Evolutionary conservation across 768 basidiomycete genomes (phyloP), one percentile per base, ranked within the genome.

Genomic region (Kockovaella imperatae): DNA sequence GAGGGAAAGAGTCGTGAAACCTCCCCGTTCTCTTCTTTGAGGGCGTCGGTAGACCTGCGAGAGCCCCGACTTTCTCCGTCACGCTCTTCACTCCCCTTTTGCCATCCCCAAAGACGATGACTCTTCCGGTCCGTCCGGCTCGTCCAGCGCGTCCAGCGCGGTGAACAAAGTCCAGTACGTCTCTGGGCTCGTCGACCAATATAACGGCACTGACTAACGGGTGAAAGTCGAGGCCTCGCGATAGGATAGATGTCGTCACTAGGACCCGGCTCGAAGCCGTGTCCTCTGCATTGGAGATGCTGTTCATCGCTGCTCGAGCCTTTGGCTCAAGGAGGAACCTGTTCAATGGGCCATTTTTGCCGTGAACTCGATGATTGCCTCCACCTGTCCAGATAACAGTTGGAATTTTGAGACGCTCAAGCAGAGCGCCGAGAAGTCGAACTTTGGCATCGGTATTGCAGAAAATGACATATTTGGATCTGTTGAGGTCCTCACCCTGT

Each of bases 151-250:
- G 74, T 14, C 90, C 90, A 0, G 90, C 90, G 3, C 90, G 81
- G 72, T 95, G 90, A 51, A 95, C 68, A 67, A 93, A 91, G 69
- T 95, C 90, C 31, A 91, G 78, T 77, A 84, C 85, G 66, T 88
- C 91, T 56, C 84, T 75, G 17, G 90, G 89, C 62, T 85, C 80
- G 57, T 93, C 90, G 20, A 86, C 77, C 55, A 93, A 83, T 68
- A 95, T 83, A 2, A 93, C 84, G 59, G 90, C 81, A 53, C 78
- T 77, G 57, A 93, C 80, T n/a, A 49, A 40, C 0, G 87, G 82
- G 13, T 81, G 75, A 61, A 95, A 95, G 68, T 95, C 90, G 1
- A 93, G 78, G 1, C 90, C 90, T 17, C 90, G 80, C 8, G 87
- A 88, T 23, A 95, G 81, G 28, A 95, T 76, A 4, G 88, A 91